Conservation (phyloP, 2,329 filamentous ascomycete genomes). For the Leptographium galeiforme region DNA sequence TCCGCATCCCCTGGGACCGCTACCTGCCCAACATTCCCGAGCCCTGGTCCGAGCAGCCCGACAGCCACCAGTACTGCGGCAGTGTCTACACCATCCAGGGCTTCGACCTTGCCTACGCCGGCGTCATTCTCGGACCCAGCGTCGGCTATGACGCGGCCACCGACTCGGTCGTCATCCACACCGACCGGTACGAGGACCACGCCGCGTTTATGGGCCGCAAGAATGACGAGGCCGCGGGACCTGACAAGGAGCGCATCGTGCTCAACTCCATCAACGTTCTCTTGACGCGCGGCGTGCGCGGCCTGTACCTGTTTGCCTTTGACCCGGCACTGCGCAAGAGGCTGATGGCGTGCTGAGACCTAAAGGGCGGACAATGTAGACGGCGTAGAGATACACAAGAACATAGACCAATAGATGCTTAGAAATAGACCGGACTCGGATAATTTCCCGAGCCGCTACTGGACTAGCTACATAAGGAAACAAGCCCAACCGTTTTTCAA, state of each 20-base stretch:
- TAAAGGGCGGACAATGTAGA: too few relatives aligned
- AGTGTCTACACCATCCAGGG: slow-evolving; percentile 8
- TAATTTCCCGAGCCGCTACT: background rate
- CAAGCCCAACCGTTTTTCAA: background rate
- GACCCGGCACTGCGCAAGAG: slow-evolving; percentile 2
- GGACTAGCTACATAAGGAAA: background rate
- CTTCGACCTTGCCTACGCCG: slow-evolving; percentile 5
- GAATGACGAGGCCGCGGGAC: slow-evolving; percentile 1
- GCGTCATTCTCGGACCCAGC: slow-evolving; percentile 5
- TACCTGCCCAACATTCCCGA: slow-evolving; percentile 3
- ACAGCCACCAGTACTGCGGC: slow-evolving; percentile 5
- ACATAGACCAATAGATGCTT: too few relatives aligned
- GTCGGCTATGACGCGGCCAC: background rate
- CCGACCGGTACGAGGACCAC: slow-evolving; percentile 3
- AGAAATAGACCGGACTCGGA: too few relatives aligned
- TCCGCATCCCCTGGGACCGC: slow-evolving; percentile 6
- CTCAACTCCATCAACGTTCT: slow-evolving; percentile 6
- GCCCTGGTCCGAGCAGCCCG: slow-evolving; percentile 6
- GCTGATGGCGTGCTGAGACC: background rate
- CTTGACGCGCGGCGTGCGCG: slow-evolving; percentile 4
- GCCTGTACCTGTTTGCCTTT: slow-evolving; percentile 1
- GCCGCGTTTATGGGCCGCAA: slow-evolving; percentile 5
- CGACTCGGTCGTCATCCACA: background rate
- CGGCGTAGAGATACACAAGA: too few relatives aligned
- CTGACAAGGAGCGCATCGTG: slow-evolving; percentile 5